Evolutionary conservation across 495 filamentous ascomycete species (phyloP).

Genomic region (Pyrenula massariospora): DNA sequence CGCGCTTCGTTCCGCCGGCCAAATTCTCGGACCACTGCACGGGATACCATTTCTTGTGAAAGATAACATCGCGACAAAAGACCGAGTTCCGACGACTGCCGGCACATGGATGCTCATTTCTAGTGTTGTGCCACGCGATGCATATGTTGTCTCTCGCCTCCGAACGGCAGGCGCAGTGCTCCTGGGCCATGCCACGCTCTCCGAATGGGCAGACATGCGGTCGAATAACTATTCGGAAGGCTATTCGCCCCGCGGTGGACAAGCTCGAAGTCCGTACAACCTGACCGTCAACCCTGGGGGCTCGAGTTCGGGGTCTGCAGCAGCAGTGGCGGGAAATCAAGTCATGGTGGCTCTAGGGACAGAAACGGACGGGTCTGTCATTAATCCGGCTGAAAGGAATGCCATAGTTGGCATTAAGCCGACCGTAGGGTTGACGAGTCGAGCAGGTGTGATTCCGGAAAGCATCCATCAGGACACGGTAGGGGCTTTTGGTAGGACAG

Average conservation of each 20-base stretch:
- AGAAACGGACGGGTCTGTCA: conserved; percentile 63
- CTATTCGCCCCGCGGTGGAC: conserved; percentile 54
- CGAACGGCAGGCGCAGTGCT: conserved; percentile 56
- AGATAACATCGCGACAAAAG: conserved; percentile 62
- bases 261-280: conserved; percentile 55
- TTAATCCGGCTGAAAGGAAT: conserved; percentile 59
- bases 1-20: conserved; percentile 40
- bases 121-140: conserved; percentile 53
- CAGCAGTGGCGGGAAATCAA: conserved; percentile 49
- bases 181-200: conserved; percentile 56
- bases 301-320: conserved; percentile 50
- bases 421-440: conserved; percentile 51
- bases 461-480: conserved; percentile 54
- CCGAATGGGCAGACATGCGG: conserved; percentile 69
- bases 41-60: conserved; percentile 66
- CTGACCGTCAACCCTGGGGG: conserved; percentile 58
- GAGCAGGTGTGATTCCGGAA: conserved; percentile 54
- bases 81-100: conserved; percentile 57
- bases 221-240: conserved; percentile 59
- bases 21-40: conserved; percentile 49
- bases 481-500: conserved; percentile 52
- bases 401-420: conserved; percentile 57
- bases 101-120: conserved; percentile 49
- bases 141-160: conserved; percentile 46
- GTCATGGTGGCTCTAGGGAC: conserved; percentile 56